Percentiles rank a stretch among this genome's conserved stretches.
Evolutionary conservation across 257 asterid species (phyloP).

Genomic region (Solanum etuberosum): DNA sequence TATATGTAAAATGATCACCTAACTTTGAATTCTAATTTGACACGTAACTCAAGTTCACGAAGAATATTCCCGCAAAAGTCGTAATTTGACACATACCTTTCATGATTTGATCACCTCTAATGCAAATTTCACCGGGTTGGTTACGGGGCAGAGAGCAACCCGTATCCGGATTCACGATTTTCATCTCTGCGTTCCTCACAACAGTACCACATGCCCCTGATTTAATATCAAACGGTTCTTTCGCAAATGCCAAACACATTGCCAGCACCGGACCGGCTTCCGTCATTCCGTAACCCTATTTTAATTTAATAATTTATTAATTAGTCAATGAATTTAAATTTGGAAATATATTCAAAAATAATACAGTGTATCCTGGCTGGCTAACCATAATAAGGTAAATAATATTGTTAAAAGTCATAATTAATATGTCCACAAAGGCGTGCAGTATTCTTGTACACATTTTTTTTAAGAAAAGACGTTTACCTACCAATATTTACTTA

Average conservation of each 20-base stretch:
- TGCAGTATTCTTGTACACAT: background rate
- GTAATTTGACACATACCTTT: slow-evolving; percentile 57
- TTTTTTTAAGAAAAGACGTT: background rate
- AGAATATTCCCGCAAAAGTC: background rate
- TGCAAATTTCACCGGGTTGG: slow-evolving; percentile 80
- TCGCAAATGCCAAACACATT: slow-evolving; percentile 88
- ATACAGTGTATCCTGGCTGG: background rate
- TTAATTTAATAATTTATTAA: background rate
- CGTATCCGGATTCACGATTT: slow-evolving; percentile 55
- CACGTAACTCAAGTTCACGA: background rate
- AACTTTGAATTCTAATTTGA: background rate
- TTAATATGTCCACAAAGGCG: background rate
- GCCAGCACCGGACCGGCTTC: slow-evolving; percentile 93
- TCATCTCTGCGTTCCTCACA: slow-evolving; percentile 88
- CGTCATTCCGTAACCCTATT: slow-evolving; percentile 93
- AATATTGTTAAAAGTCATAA: background rate
- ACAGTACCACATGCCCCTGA: slow-evolving; percentile 94
- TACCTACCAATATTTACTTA: background rate
- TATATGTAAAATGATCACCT: background rate
- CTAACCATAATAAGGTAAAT: background rate
- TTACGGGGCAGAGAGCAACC: slow-evolving; percentile 60
- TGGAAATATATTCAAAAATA: background rate
- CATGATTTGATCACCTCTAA: slow-evolving; percentile 90
- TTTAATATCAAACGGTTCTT: slow-evolving; percentile 65
- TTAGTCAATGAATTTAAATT: background rate